Base-by-base conservation (phyloP, 305 asterid genomes). In the Rubia tinctorum region DNA sequence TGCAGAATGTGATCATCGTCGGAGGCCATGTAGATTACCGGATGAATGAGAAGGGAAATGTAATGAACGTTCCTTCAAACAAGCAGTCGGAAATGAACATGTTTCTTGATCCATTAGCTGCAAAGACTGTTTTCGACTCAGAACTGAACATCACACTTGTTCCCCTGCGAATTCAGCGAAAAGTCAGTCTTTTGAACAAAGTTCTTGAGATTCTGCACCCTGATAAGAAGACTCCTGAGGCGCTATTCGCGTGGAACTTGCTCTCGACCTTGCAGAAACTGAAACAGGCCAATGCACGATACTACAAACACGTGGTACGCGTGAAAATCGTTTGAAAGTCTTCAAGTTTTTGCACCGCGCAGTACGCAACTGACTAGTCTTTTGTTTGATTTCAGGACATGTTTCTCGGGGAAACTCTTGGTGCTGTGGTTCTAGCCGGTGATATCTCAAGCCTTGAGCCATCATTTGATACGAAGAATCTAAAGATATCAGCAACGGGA, bases 61-160 rank as follows among this genome's bases (percentile, higher is more conserved):
- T 88, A 30, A 68, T 88, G 69, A 88, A 84, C 80, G 82, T 82
- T 75, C 90, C 90, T 45, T 77, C 89, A 74, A 91, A 89, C 49
- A 69, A 80, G 78, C 83, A 83, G 58, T 90, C 97, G 22, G 97
- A 93, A 67, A 78, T 88, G 68, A 91, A 93, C 37, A 87, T 93
- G 90, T 91, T 87, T 86, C 92, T 93, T 71, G 97, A 93, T 56
- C 97, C 98, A 63, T 75, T 87, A 68, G 97, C 96, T 22, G 97
- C 97, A 74, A 82, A 88, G 67, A 73, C 69, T 56, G 96, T 93
- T 67, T 74, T 93, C 40, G 69, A 66, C 6, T 88, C 96, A 23
- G 80, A 79, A 18, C 83, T 80, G 37, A 85, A 81, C 13, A 86
- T 91, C 78, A 91, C 97, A 4, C 81, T 93, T 44, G 76, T 93